phyloP scores from a whole-genome alignment of 768 basidiomycete species.

The Pulveroboletus ravenelii region DNA sequence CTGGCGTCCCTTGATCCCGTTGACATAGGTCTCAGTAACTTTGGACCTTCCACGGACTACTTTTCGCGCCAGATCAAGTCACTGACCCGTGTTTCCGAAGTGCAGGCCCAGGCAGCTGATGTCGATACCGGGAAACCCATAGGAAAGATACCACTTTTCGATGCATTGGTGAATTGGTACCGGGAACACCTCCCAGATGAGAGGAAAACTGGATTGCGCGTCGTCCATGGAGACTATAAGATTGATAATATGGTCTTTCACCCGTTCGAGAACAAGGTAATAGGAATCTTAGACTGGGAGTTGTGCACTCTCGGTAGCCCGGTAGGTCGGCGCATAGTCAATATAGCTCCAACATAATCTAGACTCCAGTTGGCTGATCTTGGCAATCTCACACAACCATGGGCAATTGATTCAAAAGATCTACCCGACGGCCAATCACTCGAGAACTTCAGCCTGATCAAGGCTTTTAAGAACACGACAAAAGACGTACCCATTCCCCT shows the following conservation, averaged over 20 bases:
- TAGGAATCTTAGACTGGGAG: constrained; percentile 98
- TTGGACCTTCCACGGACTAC: constrained; percentile 74
- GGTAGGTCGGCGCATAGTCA: constrained; percentile 39
- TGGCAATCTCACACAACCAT: constrained; percentile 84
- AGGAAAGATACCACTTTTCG: constrained; percentile 73
- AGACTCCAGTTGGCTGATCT: constrained; percentile 71
- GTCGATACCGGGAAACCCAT: constrained; percentile 53
- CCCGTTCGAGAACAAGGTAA: constrained; percentile 83
- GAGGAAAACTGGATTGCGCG: constrained; percentile 64
- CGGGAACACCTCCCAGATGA: constrained; percentile 71
- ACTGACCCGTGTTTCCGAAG: constrained; percentile 72
- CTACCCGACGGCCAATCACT: constrained; percentile 28
- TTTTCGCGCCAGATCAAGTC: constrained; percentile 94
- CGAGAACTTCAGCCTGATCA: constrained; percentile 30
- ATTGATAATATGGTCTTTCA: constrained; percentile 97
- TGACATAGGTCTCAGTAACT: constrained; percentile 61
- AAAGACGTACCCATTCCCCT: constrained; percentile 56
- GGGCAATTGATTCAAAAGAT: constrained; percentile 51
- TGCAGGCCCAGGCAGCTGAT: constrained; percentile 67
- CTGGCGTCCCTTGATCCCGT: constrained; percentile 62
- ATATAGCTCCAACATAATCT: neutral
- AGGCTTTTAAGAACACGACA: constrained; percentile 61
- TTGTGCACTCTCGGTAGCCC: constrained; percentile 92
- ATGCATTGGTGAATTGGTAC: constrained; percentile 77
- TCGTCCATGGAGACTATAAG: constrained; percentile 98